These are phyloP conservation scores for Gryganskiella cystojenkinii DNA, from an alignment of 192 early-diverging fungal species.

Conservation along the genomic window DNA sequence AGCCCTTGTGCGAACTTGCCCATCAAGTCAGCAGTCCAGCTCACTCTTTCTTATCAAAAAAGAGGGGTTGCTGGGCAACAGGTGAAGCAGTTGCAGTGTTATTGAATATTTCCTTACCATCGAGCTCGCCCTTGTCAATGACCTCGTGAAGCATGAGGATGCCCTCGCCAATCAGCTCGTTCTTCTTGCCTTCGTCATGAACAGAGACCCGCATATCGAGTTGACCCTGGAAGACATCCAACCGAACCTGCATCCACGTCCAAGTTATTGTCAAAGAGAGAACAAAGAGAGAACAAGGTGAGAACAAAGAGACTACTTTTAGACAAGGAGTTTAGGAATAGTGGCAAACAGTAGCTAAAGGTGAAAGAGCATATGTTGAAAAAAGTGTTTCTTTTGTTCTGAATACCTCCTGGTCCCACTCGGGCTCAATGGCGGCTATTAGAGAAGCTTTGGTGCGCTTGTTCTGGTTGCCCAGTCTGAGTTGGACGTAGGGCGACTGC, in stretches of 20 bases:
- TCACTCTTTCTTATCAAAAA: background rate
- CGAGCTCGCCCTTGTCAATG: constrained; percentile 61
- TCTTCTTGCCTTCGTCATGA: constrained; percentile 62
- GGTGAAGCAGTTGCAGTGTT: background rate
- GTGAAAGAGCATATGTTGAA: background rate
- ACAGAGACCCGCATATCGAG: constrained; percentile 55
- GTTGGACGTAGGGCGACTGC: constrained; percentile 49
- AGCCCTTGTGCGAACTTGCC: background rate
- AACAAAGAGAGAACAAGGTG: background rate
- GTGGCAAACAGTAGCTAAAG: background rate
- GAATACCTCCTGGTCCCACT: constrained; percentile 54
- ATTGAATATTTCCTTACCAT: constrained; percentile 46
- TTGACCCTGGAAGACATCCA: constrained; percentile 58
- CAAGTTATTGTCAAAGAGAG: background rate
- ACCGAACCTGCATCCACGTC: constrained; percentile 56
- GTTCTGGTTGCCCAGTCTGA: constrained; percentile 39
- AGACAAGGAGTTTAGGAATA: background rate
- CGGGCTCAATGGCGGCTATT: constrained; percentile 42
- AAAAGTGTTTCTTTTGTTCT: background rate
- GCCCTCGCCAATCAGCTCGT: constrained; percentile 60
- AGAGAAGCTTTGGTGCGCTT: constrained; percentile 46
- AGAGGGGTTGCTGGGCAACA: too few relatives aligned
- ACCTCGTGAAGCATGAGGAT: constrained; percentile 56
- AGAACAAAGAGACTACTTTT: background rate
- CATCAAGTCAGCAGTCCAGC: background rate